These are phyloP conservation scores for Penicillium paneum DNA, from an alignment of 2,329 filamentous ascomycete genomes.

Conservation along the genomic window DNA sequence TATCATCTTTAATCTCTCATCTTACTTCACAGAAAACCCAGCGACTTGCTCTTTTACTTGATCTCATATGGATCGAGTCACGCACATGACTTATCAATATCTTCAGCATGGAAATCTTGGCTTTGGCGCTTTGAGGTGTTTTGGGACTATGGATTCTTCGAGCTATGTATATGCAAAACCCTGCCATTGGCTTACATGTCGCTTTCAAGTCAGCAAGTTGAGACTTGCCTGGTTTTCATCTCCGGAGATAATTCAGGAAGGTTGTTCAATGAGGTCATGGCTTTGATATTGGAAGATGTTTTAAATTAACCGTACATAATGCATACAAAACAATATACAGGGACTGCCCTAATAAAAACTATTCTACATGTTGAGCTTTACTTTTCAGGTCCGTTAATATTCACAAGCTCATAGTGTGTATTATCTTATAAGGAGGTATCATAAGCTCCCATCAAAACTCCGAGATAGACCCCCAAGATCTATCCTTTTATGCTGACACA, in stretches of 20 bases:
- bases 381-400: background rate
- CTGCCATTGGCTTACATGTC: background rate
- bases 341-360: background rate
- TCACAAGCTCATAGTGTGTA: background rate
- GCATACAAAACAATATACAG: conserved; percentile 6
- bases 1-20: conserved; percentile 3
- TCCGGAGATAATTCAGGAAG: background rate
- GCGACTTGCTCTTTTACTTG: background rate
- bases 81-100: background rate
- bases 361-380: background rate
- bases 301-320: background rate
- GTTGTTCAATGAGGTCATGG: background rate
- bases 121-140: conserved; percentile 7
- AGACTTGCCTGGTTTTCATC: background rate
- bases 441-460: background rate
- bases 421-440: background rate
- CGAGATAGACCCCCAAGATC: background rate
- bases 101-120: conserved; percentile 2
- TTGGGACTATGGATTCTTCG: background rate
- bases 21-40: background rate
- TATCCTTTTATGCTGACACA: background rate
- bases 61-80: background rate
- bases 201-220: background rate
- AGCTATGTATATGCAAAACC: background rate
- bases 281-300: background rate